Evolutionary conservation across 2,329 filamentous ascomycete species (phyloP).

Genomic region (Hymenoscyphus scutula): DNA sequence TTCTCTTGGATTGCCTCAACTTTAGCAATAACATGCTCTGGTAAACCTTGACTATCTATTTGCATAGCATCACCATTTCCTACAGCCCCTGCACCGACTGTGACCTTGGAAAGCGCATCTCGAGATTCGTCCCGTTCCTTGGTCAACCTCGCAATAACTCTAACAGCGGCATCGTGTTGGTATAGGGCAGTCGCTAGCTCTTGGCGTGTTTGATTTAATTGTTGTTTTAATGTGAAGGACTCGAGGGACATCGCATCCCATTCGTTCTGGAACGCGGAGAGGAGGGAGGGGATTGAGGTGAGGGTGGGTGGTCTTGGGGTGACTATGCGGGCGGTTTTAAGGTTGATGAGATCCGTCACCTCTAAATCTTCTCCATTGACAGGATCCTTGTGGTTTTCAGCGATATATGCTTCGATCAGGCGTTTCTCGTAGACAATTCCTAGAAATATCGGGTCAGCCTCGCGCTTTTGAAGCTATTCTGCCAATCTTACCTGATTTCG

Average conservation of each 20-base stretch:
- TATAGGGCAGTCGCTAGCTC: constrained; percentile 93
- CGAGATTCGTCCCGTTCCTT: constrained; percentile 90
- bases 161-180: constrained; percentile 94
- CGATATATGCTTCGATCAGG: constrained; percentile 90
- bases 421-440: constrained; percentile 93
- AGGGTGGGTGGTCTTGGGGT: constrained; percentile 88
- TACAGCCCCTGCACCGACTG: constrained; percentile 58
- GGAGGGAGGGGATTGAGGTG: constrained; percentile 91
- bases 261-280: constrained; percentile 95
- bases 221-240: constrained; percentile 85
- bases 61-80: constrained; percentile 84
- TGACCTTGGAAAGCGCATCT: constrained; percentile 82
- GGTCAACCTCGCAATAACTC: constrained; percentile 89
- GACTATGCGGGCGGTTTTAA: constrained; percentile 80
- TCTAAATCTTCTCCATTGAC: constrained; percentile 83
- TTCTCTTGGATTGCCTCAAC: constrained; percentile 78
- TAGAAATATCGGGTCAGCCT: constrained; percentile 37
- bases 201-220: constrained; percentile 84
- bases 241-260: constrained; percentile 94
- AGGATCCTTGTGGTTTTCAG: constrained; percentile 89
- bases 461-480: constrained; percentile 19
- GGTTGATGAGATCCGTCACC: constrained; percentile 79
- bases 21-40: constrained; percentile 66
- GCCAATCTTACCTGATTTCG: constrained; percentile 74
- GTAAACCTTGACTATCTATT: constrained; percentile 76